These are phyloP conservation scores for Pythium aquatile DNA, from an alignment of 352 stramenopile genomes.

Conservation along the genomic window DNA sequence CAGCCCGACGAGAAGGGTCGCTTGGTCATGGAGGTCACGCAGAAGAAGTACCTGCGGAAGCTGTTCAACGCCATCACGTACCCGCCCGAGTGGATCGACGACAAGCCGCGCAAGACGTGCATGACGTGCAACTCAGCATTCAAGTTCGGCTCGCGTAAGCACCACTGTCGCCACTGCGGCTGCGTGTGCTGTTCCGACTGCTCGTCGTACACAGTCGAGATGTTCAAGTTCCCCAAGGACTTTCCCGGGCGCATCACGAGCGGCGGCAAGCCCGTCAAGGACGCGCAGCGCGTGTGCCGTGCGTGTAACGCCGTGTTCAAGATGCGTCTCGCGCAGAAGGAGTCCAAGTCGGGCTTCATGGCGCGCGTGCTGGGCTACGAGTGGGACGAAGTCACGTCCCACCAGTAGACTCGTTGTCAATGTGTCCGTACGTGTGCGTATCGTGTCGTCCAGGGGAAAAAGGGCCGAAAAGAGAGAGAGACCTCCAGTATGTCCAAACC, in stretches of 20 bases:
- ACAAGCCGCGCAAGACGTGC: constrained; percentile 67
- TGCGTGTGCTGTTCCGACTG: constrained; percentile 86
- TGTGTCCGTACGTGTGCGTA: neutral
- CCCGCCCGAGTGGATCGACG: constrained; percentile 78
- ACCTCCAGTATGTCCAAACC: no score
- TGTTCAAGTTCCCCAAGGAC: constrained; percentile 82
- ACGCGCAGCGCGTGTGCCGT: constrained; percentile 78
- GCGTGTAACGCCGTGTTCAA: constrained; percentile 87
- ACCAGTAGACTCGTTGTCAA: constrained; percentile 7
- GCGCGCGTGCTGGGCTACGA: constrained; percentile 80
- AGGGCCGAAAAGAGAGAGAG: neutral
- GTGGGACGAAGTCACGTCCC: constrained; percentile 74
- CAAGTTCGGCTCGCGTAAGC: constrained; percentile 76
- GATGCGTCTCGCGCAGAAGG: constrained; percentile 74
- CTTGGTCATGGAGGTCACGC: constrained; percentile 72
- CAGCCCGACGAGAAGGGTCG: constrained; percentile 65
- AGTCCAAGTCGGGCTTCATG: constrained; percentile 85
- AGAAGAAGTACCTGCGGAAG: constrained; percentile 82
- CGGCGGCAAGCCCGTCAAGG: constrained; percentile 68
- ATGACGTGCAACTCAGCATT: constrained; percentile 75
- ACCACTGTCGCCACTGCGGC: constrained; percentile 85
- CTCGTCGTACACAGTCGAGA: constrained; percentile 74
- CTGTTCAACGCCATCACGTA: constrained; percentile 75
- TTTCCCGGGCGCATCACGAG: constrained; percentile 68
- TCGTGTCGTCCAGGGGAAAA: neutral